Base-by-base conservation (phyloP, 352 stramenopile genomes). In the Globisporangium abappressorium region DNA sequence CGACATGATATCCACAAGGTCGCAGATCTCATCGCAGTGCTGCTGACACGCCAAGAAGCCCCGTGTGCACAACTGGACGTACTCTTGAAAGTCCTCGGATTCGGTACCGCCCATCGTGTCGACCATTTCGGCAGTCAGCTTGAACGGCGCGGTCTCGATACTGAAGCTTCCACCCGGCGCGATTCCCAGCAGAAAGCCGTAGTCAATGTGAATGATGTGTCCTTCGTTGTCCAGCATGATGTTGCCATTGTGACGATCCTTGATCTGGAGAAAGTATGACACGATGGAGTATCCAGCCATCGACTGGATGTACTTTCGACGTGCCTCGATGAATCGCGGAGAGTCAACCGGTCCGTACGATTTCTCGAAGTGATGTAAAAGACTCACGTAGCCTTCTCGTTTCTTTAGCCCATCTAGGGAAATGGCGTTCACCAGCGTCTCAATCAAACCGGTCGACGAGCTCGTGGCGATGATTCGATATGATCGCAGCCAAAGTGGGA, bases 181-280 rank as follows among this genome's bases (percentile, higher is more conserved):
- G 83, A 99, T 99, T 28, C 97, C 97, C 63, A 99, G 93, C 47
- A 99, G 81, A 77, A 99, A 99, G 8, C 98, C 98, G 83, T 99
- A 99, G 77, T 99, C 98, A 70, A 99, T 99, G 79, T 99, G 97
- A 69, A 99, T 98, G 11, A 99, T 88, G 76, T 98, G 97, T 15
- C 98, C 98, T 79, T 97, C 87, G 55, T 93, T 98, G 79, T 99
- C 97, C 59, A 99, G 91, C 93, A 99, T 99, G 57, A 99, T 99
- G 74, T 99, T 99, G 47, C 97, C 98, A 69, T 99, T 99, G 91
- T 99, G 98, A 7, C 97, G 91, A 82, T 99, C 98, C 75, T 99
- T 99, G 73, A 99, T 94, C 70, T 98, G 96, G 33, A 99, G 77
- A 30, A 99, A 90, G 73, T 99, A 99, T 49, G 84, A 96, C 51